phyloP scores from a whole-genome alignment of 352 stramenopile genomes.

The Globisporangium heterothallicum region DNA sequence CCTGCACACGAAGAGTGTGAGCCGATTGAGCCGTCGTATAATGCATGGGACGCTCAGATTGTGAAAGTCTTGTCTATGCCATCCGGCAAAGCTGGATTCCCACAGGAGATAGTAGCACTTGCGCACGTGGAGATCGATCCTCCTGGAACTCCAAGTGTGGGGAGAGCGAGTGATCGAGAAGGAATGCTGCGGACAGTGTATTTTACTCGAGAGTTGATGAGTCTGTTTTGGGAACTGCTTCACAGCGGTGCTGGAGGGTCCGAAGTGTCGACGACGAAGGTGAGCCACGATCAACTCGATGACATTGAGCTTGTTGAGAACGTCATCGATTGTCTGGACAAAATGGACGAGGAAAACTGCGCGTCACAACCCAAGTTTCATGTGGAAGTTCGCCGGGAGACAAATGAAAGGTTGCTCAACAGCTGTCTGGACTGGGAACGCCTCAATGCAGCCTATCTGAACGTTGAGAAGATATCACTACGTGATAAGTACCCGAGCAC shows the following conservation, averaged over 20 bases:
- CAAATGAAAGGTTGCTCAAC: constrained; percentile 48
- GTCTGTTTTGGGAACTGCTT: constrained; percentile 23
- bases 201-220: constrained; percentile 21
- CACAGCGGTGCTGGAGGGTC: not conserved
- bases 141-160: not conserved
- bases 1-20: not conserved
- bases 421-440: constrained; percentile 60
- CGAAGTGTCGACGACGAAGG: not conserved
- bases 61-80: constrained; percentile 27
- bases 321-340: not conserved
- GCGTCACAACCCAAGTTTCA: constrained; percentile 11
- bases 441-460: constrained; percentile 43
- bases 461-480: constrained; percentile 6
- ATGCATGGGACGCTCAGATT: constrained; percentile 25
- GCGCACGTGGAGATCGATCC: constrained; percentile 26
- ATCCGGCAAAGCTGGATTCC: constrained; percentile 14
- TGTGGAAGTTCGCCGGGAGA: constrained; percentile 32
- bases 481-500: not conserved
- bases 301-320: constrained; percentile 1
- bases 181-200: constrained; percentile 29
- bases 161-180: constrained; percentile 8
- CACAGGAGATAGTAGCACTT: constrained; percentile 25
- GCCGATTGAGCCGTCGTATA: constrained; percentile 15
- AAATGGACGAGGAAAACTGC: not conserved
- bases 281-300: constrained; percentile 2